Evolutionary conservation across 148 eudicot genomes (phyloP).

Genomic region (Camellia japonica): DNA sequence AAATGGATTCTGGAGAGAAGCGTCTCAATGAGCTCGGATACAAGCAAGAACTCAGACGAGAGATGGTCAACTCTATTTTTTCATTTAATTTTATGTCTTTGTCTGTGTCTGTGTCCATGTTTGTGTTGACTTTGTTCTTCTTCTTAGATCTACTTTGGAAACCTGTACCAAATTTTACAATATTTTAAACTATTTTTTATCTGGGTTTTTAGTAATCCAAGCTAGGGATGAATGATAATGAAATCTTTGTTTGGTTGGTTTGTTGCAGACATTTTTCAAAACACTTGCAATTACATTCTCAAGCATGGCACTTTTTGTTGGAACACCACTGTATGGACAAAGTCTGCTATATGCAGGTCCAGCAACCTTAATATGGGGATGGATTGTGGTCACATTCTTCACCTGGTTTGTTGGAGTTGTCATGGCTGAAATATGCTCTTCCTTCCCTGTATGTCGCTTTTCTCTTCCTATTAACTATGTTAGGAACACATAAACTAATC

Average conservation of each 20-base stretch:
- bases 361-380: constrained; percentile 63
- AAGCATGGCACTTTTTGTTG: constrained; percentile 54
- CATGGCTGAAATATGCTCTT: constrained; percentile 70
- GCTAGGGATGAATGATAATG: neutral
- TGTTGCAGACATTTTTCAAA: constrained; percentile 49
- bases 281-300: constrained; percentile 65
- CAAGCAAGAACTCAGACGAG: constrained; percentile 66
- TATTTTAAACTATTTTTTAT: too few species aligned
- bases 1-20: constrained; percentile 62
- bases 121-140: neutral
- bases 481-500: too few species aligned
- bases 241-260: neutral
- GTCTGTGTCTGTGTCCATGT: neutral
- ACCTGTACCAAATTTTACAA: too few species aligned
- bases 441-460: constrained; percentile 47
- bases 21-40: constrained; percentile 66
- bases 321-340: constrained; percentile 57
- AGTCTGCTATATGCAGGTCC: constrained; percentile 60
- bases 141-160: neutral
- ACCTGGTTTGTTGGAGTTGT: constrained; percentile 59
- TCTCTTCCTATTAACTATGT: neutral
- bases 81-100: neutral
- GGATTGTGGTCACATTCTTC: constrained; percentile 61
- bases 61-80: constrained; percentile 35
- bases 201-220: too few species aligned